phyloP scores from a whole-genome alignment of 768 basidiomycete species.

The Trametes cubensis region DNA sequence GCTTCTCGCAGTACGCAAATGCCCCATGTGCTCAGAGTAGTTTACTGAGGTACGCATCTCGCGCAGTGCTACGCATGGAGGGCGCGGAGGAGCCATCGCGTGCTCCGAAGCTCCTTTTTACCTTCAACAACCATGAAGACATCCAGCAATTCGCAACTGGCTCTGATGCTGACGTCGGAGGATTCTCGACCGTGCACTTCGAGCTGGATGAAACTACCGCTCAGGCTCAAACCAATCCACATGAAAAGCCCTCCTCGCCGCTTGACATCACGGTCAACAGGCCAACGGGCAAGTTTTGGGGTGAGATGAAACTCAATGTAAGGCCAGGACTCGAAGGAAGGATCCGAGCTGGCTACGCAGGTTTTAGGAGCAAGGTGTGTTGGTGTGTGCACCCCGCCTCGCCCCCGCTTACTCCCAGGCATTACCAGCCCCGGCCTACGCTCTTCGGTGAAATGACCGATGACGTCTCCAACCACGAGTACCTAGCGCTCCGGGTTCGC shows the following conservation, averaged over 20 bases:
- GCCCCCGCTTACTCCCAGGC: no score
- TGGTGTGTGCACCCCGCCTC: neutral
- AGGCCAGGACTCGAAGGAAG: conserved; percentile 65
- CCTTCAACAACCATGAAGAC: conserved; percentile 62
- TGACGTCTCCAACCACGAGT: conserved; percentile 81
- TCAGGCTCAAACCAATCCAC: neutral
- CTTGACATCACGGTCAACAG: conserved; percentile 39
- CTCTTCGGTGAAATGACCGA: conserved; percentile 86
- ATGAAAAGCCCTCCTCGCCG: conserved; percentile 30
- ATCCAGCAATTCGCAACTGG: conserved; percentile 72
- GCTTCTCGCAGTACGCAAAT: conserved; percentile 43
- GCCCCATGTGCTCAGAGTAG: neutral
- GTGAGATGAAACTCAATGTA: conserved; percentile 73
- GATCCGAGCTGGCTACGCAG: conserved; percentile 86
- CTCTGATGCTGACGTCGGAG: conserved; percentile 88
- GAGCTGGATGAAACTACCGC: conserved; percentile 61
- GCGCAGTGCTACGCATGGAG: conserved; percentile 71
- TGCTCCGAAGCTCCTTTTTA: conserved; percentile 64
- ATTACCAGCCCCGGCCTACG: conserved; percentile 64
- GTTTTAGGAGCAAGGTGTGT: conserved; percentile 83
- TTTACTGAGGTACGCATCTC: conserved; percentile 5
- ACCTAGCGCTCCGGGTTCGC: conserved; percentile 78
- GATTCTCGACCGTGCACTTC: conserved; percentile 77
- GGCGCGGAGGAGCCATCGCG: conserved; percentile 68
- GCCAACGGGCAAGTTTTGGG: conserved; percentile 75